phyloP scores from a whole-genome alignment of 2,329 filamentous ascomycete species.

The Mariannaea elegans region DNA sequence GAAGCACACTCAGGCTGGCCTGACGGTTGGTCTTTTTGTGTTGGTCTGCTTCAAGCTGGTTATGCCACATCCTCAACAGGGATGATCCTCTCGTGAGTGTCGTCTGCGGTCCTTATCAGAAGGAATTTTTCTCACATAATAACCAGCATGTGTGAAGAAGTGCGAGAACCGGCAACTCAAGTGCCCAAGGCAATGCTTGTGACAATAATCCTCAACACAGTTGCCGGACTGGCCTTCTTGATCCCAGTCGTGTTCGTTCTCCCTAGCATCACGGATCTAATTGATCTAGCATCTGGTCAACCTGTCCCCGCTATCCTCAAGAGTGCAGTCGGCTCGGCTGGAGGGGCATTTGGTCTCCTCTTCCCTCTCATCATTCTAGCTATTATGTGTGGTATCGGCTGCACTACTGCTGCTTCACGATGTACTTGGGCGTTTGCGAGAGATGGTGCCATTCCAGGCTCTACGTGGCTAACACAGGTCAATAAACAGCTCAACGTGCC shows the following conservation, averaged over 20 bases:
- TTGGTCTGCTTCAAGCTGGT: conserved; percentile 76
- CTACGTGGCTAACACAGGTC: conserved; percentile 66
- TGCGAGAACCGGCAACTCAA: conserved; percentile 70
- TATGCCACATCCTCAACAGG: conserved; percentile 80
- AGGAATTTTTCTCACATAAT: no score
- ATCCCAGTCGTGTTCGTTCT: conserved; percentile 76
- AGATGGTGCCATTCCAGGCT: conserved; percentile 74
- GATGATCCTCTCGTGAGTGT: conserved; percentile 78
- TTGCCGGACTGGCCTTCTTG: conserved; percentile 73
- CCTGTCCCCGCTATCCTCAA: conserved; percentile 7
- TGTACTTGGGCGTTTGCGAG: conserved; percentile 75
- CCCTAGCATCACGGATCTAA: conserved; percentile 60
- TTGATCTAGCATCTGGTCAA: neutral
- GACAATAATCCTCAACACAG: conserved; percentile 72
- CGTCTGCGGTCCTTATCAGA: neutral
- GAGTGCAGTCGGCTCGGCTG: conserved; percentile 64
- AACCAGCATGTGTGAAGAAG: conserved; percentile 76
- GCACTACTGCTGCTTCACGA: conserved; percentile 72
- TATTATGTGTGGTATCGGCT: conserved; percentile 71
- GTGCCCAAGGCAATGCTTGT: conserved; percentile 78
- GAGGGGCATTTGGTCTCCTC: conserved; percentile 67
- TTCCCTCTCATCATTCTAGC: conserved; percentile 71
- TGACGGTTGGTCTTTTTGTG: conserved; percentile 76
- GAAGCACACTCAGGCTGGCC: conserved; percentile 75
- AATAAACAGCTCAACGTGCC: conserved; percentile 69